Evolutionary conservation across 768 basidiomycete species (phyloP).

Genomic region (Tricholoma sp.): DNA sequence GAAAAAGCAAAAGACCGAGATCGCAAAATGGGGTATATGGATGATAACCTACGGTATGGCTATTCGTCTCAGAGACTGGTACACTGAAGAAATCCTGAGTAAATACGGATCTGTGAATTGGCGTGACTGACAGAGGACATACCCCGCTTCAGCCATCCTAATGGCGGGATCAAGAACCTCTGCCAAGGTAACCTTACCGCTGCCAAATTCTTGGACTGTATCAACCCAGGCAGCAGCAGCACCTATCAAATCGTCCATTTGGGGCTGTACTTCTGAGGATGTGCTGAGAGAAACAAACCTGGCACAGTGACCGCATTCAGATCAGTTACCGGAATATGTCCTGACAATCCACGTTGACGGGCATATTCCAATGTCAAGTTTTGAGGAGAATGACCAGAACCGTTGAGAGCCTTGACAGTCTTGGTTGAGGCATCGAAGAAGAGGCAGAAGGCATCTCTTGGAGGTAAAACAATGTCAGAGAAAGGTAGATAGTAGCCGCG

Average conservation of each 20-base stretch:
- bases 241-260: constrained; percentile 37
- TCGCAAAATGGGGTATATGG: constrained; percentile 3
- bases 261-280: neutral
- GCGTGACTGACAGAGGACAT: constrained; percentile 10
- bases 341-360: constrained; percentile 61
- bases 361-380: constrained; percentile 73
- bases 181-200: constrained; percentile 52
- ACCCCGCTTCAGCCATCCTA: constrained; percentile 89
- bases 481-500: constrained; percentile 5
- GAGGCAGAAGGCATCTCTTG: constrained; percentile 86
- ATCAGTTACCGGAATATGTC: constrained; percentile 72
- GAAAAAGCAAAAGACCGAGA: constrained; percentile 2
- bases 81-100: constrained; percentile 41
- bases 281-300: constrained; percentile 31
- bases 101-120: neutral
- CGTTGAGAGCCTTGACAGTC: constrained; percentile 84
- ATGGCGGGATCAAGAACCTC: constrained; percentile 90
- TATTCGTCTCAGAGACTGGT: constrained; percentile 83
- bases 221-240: constrained; percentile 97
- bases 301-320: constrained; percentile 92
- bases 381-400: constrained; percentile 82
- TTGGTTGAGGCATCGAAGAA: constrained; percentile 85
- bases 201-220: constrained; percentile 78
- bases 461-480: constrained; percentile 1
- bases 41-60: constrained; percentile 40